A percentile compares a stretch with the other conserved stretches of the same genome.
Evolutionary conservation across 2,329 filamentous ascomycete species (phyloP).

Genomic region (Emergomyces africanus): DNA sequence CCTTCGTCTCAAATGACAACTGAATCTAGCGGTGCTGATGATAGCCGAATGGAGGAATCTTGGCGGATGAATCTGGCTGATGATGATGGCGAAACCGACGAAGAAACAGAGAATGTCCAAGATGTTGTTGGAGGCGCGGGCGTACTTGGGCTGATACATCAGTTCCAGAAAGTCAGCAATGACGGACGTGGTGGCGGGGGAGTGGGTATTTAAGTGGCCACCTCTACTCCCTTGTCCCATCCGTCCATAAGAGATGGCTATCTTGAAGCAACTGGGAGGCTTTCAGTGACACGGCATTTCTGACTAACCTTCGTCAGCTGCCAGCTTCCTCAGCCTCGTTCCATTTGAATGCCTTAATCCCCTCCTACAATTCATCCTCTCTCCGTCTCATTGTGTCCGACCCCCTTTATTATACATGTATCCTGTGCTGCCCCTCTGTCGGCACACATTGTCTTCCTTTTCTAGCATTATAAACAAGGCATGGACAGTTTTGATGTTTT

Average conservation of each 20-base stretch:
- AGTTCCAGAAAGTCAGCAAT: conserved; percentile 48
- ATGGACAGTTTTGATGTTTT: not conserved
- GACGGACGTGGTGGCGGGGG: conserved; percentile 24
- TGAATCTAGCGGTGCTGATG: conserved; percentile 30
- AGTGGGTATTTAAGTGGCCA: not conserved
- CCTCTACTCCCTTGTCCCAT: not conserved
- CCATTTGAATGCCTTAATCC: too few relatives aligned
- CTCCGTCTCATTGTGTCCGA: not conserved
- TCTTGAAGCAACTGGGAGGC: not conserved
- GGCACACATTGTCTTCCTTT: not conserved
- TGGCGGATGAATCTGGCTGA: conserved; percentile 34
- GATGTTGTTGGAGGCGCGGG: conserved; percentile 38
- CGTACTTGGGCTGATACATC: conserved; percentile 52
- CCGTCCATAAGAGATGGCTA: not conserved
- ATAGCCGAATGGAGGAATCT: conserved; percentile 47
- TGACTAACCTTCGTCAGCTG: not conserved
- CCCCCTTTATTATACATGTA: not conserved
- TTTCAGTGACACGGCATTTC: not conserved
- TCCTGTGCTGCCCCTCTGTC: too few relatives aligned
- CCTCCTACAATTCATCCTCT: not conserved
- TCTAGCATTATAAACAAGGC: not conserved
- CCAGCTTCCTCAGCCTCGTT: not conserved
- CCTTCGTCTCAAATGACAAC: conserved; percentile 16
- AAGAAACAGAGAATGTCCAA: conserved; percentile 37
- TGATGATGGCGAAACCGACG: conserved; percentile 28